Conservation (phyloP, 1,139 yeast species). For the Suhomyces taliae region DNA sequence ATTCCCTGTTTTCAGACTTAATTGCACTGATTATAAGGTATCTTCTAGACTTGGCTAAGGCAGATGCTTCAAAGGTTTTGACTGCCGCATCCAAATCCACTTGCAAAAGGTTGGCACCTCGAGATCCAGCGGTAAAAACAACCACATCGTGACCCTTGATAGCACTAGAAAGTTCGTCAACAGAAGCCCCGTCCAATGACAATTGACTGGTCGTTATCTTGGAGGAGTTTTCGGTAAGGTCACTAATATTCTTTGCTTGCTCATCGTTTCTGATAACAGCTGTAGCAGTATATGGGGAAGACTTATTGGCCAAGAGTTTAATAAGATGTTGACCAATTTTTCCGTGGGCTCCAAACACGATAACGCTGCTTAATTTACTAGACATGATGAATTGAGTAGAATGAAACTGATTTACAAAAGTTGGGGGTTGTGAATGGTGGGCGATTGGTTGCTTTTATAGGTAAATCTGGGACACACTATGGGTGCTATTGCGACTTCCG, state of each 20-base stretch:
- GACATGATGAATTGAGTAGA: conserved; percentile 3
- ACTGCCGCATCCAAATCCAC: conserved; percentile 67
- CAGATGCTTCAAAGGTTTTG: conserved; percentile 57
- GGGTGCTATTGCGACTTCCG: too few relatives aligned
- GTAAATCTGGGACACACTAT: too few relatives aligned
- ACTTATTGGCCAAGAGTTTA: conserved; percentile 23
- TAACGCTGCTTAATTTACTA: conserved; percentile 2
- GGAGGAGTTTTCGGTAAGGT: conserved; percentile 28
- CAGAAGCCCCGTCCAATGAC: conserved; percentile 35
- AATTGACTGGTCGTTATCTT: conserved; percentile 39
- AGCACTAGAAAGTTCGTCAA: conserved; percentile 32
- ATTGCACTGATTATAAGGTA: conserved; percentile 58
- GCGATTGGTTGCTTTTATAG: too few relatives aligned
- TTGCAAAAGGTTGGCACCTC: conserved; percentile 52
- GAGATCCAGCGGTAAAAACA: conserved; percentile 65
- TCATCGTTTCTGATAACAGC: conserved; percentile 53
- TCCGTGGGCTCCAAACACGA: conserved; percentile 64
- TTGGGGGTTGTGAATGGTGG: too few relatives aligned
- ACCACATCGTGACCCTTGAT: conserved; percentile 56
- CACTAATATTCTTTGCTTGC: conserved; percentile 39
- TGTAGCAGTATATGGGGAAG: conserved; percentile 35
- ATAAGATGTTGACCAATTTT: conserved; percentile 48
- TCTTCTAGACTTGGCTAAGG: conserved; percentile 44
- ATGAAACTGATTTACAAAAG: too few relatives aligned
- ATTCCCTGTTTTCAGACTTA: conserved; percentile 50